A percentile compares a stretch with the other conserved stretches of the same genome.
Conservation (phyloP, 768 basidiomycete species). For the Boletus sp. region DNA sequence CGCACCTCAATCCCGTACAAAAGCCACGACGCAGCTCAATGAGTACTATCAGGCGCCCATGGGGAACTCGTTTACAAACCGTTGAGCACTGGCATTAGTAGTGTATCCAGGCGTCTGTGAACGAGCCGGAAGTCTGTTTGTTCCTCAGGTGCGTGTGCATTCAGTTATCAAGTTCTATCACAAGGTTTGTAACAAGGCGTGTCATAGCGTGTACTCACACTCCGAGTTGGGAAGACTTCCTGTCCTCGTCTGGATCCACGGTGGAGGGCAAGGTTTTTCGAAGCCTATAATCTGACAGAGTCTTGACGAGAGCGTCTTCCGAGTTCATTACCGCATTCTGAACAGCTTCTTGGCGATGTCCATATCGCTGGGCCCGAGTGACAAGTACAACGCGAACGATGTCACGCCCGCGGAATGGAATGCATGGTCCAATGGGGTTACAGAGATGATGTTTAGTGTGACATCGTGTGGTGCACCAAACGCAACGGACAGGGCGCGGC, state of each 20-base stretch:
- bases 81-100: not conserved
- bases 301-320: not conserved
- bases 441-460: conserved; percentile 10
- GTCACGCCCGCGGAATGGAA: not conserved
- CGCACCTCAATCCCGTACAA: conserved; percentile 4
- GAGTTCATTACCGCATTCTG: conserved; percentile 8
- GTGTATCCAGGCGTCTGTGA: not conserved
- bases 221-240: too few species aligned
- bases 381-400: not conserved
- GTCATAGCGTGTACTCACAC: conserved; percentile 1
- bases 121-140: conserved; percentile 2
- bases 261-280: conserved; percentile 8
- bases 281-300: not conserved
- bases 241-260: conserved; percentile 14
- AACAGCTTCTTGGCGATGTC: conserved; percentile 4
- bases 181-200: not conserved
- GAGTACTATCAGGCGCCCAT: not conserved
- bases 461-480: not conserved
- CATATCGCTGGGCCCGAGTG: not conserved
- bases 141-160: conserved; percentile 5
- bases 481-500: too few species aligned
- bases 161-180: not conserved
- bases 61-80: too few species aligned
- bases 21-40: not conserved
- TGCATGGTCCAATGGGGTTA: not conserved